Evolutionary conservation across 2,329 filamentous ascomycete genomes (phyloP).

Genomic region (Helotiales sp.): DNA sequence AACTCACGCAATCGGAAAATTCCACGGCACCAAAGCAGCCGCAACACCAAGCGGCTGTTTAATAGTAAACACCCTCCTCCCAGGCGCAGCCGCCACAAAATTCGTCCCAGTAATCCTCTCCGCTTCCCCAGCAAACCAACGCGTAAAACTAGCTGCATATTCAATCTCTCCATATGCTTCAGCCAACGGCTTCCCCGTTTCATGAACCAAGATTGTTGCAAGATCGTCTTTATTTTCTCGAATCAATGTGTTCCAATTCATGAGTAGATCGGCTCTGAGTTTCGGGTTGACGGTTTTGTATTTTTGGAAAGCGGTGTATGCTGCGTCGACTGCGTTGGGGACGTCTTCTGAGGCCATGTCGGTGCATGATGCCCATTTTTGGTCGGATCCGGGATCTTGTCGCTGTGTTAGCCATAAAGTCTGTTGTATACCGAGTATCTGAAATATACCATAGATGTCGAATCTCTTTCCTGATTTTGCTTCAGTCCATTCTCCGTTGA

Average conservation of each 20-base stretch:
- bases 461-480: constrained; percentile 57
- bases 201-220: constrained; percentile 58
- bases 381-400: neutral
- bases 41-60: constrained; percentile 36
- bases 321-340: constrained; percentile 54
- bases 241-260: constrained; percentile 63
- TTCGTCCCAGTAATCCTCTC: constrained; percentile 59
- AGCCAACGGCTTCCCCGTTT: constrained; percentile 49
- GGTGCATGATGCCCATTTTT: neutral
- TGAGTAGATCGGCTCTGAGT: constrained; percentile 56
- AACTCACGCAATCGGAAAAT: constrained; percentile 48
- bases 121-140: constrained; percentile 57
- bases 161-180: constrained; percentile 51
- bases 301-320: constrained; percentile 55
- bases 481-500: constrained; percentile 55
- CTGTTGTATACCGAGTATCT: neutral
- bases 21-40: constrained; percentile 3
- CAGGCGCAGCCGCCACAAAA: constrained; percentile 56
- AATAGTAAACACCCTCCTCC: constrained; percentile 64
- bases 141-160: constrained; percentile 47
- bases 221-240: constrained; percentile 58
- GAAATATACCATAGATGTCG: constrained; percentile 49
- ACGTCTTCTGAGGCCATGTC: constrained; percentile 45
- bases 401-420: neutral
- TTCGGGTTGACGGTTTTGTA: constrained; percentile 59